Percentiles rank a stretch among this genome's conserved stretches.
Evolutionary conservation across 2,329 filamentous ascomycete species (phyloP).

Genomic region (Hypomyces rosellus): DNA sequence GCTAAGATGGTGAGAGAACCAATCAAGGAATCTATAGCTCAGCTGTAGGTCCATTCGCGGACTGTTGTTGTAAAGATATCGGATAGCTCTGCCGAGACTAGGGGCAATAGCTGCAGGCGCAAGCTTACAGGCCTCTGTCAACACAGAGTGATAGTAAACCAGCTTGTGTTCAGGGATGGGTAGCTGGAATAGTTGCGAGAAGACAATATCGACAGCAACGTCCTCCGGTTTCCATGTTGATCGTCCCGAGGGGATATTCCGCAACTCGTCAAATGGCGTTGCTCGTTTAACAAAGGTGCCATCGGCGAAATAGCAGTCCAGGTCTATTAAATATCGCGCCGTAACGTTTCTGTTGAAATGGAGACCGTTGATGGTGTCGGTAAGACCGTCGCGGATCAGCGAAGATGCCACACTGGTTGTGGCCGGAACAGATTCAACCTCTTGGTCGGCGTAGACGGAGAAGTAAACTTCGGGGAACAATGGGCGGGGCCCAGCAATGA

Average conservation of each 20-base stretch:
- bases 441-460: slow-evolving; percentile 84
- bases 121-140: slow-evolving; percentile 94
- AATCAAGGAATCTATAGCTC: slow-evolving; percentile 82
- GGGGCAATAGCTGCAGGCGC: slow-evolving; percentile 95
- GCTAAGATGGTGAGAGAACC: slow-evolving; percentile 96
- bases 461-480: slow-evolving; percentile 92
- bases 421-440: slow-evolving; percentile 80
- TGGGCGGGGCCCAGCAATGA: slow-evolving; percentile 66
- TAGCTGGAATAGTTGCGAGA: slow-evolving; percentile 87
- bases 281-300: slow-evolving; percentile 90
- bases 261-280: slow-evolving; percentile 84
- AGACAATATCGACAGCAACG: slow-evolving; percentile 93
- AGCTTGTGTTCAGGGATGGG: slow-evolving; percentile 86
- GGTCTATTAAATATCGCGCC: slow-evolving; percentile 83
- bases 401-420: slow-evolving; percentile 70
- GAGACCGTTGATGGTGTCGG: slow-evolving; percentile 90
- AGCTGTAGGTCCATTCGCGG: slow-evolving; percentile 83
- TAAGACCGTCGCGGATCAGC: slow-evolving; percentile 75
- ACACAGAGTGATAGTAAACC: slow-evolving; percentile 91
- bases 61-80: slow-evolving; percentile 79
- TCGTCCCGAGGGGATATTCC: slow-evolving; percentile 56
- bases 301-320: slow-evolving; percentile 89
- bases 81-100: slow-evolving; percentile 85
- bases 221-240: slow-evolving; percentile 97
- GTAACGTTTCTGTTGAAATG: slow-evolving; percentile 86